A percentile compares a stretch with the other conserved stretches of the same genome.
Conservation (phyloP, 2,329 filamentous ascomycete genomes). For the Sporothrix pseudoabietina region DNA sequence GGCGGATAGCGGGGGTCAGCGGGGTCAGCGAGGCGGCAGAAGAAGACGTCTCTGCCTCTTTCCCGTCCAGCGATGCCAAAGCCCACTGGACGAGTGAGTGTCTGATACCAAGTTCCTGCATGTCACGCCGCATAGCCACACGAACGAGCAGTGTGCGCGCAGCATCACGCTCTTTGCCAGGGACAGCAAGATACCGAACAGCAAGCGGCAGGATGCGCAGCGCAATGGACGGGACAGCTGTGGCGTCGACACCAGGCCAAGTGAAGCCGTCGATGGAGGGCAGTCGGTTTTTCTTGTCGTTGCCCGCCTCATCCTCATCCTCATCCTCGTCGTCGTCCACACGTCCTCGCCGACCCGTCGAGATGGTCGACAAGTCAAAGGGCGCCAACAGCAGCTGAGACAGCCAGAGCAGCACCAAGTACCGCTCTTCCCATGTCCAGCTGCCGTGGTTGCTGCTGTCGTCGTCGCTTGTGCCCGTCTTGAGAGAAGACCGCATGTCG, state of each 20-base stretch:
- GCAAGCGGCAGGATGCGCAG: constrained; percentile 70
- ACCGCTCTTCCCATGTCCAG: constrained; percentile 84
- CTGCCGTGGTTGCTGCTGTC: constrained; percentile 28
- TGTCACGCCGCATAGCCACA: constrained; percentile 80
- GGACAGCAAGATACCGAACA: constrained; percentile 68
- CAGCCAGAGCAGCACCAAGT: constrained; percentile 85
- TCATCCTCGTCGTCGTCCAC: constrained; percentile 31
- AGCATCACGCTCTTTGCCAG: constrained; percentile 87
- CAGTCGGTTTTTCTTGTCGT: constrained; percentile 38
- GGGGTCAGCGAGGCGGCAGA: neutral
- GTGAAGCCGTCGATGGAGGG: constrained; percentile 52
- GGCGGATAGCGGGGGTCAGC: constrained; percentile 42
- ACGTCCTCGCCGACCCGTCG: constrained; percentile 46
- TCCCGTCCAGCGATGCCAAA: constrained; percentile 56
- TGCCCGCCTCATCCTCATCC: neutral
- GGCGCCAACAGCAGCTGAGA: constrained; percentile 81
- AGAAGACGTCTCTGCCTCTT: constrained; percentile 32
- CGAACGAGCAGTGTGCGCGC: constrained; percentile 82
- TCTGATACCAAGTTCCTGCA: constrained; percentile 76
- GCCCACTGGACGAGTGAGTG: constrained; percentile 71
- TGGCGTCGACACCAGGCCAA: constrained; percentile 50
- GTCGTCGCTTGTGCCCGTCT: constrained; percentile 32
- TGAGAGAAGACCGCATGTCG: neutral
- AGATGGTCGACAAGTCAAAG: constrained; percentile 88
- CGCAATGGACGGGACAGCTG: constrained; percentile 68